Base-by-base conservation (phyloP, 768 basidiomycete genomes). In the Exidia glandulosa region DNA sequence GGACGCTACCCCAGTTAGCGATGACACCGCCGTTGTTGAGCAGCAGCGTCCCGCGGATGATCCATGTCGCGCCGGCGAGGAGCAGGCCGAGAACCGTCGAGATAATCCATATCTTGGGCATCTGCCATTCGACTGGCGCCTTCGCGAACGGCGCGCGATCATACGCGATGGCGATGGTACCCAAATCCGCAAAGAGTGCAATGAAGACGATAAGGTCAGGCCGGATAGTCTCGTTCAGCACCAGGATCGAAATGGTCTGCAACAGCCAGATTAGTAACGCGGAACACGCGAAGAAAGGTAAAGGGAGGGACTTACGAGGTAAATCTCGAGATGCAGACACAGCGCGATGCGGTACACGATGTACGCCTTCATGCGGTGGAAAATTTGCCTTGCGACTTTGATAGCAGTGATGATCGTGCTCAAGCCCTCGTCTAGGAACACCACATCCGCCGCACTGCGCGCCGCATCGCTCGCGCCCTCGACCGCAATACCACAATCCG, bases 111-210 rank as follows among this genome's bases (percentile, higher is more conserved):
- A 79, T 74, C 66, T 76, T 79, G 19, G 78, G 75, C 19, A 79
- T 64, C 65, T 79, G 77, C 78, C 78, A 79, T 60, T 79, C 77
- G 29, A 79, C 78, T 2, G 77, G 78, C 50, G 69, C 62, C 31
- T 69, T 66, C 14, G 69, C 69, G 62, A 69, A 73, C 2, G 75
- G 74, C 1, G 75, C 75, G 58, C 72, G 68, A 63, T 79, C 78
- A 60, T 77, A 79, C 3, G 78, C 78, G 59, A 79, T 77, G 25
- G 78, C 78, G 58, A 79, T 77, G 6, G 78, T 79, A 6, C 76
- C 78, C 19, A 79, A 70, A 27, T 65, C 65, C 65, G 56, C 30
- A 56, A 60, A 57, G 50, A 56, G 34, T 48, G 57, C 57, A 25
- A 61, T 63, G 16, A 59, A 59, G 61, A 61, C 50, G 9, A 62